phyloP scores from a whole-genome alignment of 768 basidiomycete species.

The Amanita molliuscula region DNA sequence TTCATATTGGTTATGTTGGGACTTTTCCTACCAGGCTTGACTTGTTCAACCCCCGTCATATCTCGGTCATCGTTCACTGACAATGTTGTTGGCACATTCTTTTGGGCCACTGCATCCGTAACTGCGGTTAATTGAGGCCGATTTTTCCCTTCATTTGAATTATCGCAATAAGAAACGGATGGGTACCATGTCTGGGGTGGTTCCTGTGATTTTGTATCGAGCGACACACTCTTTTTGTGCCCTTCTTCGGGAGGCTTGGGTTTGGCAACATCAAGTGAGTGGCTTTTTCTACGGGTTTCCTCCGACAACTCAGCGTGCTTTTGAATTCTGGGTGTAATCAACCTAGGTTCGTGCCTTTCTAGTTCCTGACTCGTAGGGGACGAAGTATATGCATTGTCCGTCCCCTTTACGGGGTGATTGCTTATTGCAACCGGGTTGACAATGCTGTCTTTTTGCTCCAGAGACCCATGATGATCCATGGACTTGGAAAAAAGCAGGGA shows the following conservation, averaged over 20 bases:
- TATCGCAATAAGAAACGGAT: not conserved
- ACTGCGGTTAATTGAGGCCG: slow-evolving; percentile 13
- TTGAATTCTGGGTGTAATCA: not conserved
- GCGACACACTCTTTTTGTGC: slow-evolving; percentile 26
- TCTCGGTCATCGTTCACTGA: not conserved
- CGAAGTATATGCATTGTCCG: not conserved
- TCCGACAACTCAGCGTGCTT: not conserved
- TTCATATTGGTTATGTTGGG: slow-evolving; percentile 15
- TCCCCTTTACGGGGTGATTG: not conserved
- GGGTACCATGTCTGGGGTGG: slow-evolving; percentile 25
- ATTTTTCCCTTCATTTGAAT: slow-evolving; percentile 25
- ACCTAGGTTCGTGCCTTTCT: slow-evolving; percentile 2
- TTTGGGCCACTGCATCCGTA: not conserved
- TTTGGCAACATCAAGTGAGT: not conserved
- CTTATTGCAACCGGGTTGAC: not conserved
- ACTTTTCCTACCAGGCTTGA: not conserved
- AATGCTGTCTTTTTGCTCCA: not conserved
- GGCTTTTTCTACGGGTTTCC: not conserved
- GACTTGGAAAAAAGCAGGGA: slow-evolving; percentile 1
- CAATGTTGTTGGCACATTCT: slow-evolving; percentile 1
- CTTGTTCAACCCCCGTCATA: not conserved
- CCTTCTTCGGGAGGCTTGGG: not conserved
- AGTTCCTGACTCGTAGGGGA: not conserved
- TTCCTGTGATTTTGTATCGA: slow-evolving; percentile 36
- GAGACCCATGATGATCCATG: not conserved